Percentiles rank a stretch among this genome's conserved stretches.
Conservation (phyloP, 169 alveolate species). For the Amoebophrya sp. region DNA sequence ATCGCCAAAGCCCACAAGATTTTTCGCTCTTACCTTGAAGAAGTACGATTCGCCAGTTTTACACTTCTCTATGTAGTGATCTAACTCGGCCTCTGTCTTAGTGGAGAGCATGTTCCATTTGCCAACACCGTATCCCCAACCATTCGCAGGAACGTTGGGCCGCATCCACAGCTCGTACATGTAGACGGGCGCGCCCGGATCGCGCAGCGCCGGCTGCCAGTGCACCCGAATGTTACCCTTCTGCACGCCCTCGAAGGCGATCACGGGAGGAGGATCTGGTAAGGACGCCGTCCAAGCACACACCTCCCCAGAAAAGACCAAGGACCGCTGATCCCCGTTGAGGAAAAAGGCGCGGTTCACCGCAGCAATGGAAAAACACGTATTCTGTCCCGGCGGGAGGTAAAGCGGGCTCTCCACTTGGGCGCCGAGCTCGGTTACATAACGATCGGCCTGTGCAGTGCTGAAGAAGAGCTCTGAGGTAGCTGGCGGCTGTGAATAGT, state of each 20-base stretch:
- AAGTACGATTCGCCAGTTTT: not conserved
- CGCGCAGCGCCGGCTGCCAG: not conserved
- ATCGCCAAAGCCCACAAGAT: not conserved
- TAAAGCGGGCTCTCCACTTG: not conserved
- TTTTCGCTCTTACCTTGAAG: not conserved
- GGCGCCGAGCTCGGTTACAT: not conserved
- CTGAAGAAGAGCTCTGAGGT: not conserved
- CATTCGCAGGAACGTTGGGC: too few relatives aligned
- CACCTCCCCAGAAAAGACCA: not conserved
- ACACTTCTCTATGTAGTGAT: not conserved
- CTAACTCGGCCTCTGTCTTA: not conserved
- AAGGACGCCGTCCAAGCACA: not conserved
- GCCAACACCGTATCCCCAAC: too few relatives aligned
- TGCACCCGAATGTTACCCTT: not conserved
- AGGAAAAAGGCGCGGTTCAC: not conserved
- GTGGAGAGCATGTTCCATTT: not conserved
- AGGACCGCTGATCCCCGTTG: not conserved
- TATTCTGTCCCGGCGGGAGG: not conserved
- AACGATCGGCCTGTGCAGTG: not conserved
- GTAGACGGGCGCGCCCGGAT: not conserved
- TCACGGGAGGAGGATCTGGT: not conserved
- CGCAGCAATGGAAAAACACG: not conserved
- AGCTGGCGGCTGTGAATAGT: not conserved
- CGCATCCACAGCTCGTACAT: not conserved
- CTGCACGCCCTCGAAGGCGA: not conserved